Percentiles rank a stretch among this genome's conserved stretches.
Conservation (phyloP, 257 asterid genomes). For the Capsicum rhomboideum region DNA sequence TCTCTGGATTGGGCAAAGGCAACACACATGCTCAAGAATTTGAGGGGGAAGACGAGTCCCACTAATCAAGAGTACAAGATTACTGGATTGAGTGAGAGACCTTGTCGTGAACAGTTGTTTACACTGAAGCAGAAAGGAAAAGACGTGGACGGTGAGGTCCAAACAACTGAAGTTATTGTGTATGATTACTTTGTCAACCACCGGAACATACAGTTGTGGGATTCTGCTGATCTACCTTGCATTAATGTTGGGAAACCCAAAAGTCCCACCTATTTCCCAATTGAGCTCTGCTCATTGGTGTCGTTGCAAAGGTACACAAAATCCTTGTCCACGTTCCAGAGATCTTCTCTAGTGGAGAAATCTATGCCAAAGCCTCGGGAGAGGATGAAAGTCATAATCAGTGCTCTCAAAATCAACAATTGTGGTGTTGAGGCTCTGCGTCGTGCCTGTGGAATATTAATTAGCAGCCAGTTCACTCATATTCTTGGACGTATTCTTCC, state of each 20-base stretch:
- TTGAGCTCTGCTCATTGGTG: slow-evolving; percentile 76
- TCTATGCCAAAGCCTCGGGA: no score
- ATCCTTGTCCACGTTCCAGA: slow-evolving; percentile 64
- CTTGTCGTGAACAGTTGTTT: slow-evolving; percentile 67
- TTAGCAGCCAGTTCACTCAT: no score
- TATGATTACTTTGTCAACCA: slow-evolving; percentile 87
- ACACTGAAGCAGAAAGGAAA: slow-evolving; percentile 48
- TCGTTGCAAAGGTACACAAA: slow-evolving; percentile 85
- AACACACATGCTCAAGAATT: slow-evolving; percentile 64
- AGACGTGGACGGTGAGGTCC: slow-evolving; percentile 51
- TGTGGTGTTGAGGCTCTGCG: no score
- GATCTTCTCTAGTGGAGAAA: slow-evolving; percentile 69
- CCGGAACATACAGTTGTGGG: slow-evolving; percentile 71
- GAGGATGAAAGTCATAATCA: no score
- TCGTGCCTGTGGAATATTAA: no score
- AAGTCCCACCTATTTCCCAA: slow-evolving; percentile 72
- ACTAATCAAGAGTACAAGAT: slow-evolving; percentile 79
- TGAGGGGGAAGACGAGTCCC: slow-evolving; percentile 65
- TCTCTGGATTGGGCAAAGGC: no score
- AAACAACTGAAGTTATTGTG: slow-evolving; percentile 53
- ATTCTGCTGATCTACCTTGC: slow-evolving; percentile 86
- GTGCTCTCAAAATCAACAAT: no score
- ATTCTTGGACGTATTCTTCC: no score
- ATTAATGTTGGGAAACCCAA: slow-evolving; percentile 87
- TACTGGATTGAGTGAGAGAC: slow-evolving; percentile 67